Evolutionary conservation across 2,329 filamentous ascomycete genomes (phyloP), one percentile per base, ranked within the genome.

Genomic region (Alternaria sp.): DNA sequence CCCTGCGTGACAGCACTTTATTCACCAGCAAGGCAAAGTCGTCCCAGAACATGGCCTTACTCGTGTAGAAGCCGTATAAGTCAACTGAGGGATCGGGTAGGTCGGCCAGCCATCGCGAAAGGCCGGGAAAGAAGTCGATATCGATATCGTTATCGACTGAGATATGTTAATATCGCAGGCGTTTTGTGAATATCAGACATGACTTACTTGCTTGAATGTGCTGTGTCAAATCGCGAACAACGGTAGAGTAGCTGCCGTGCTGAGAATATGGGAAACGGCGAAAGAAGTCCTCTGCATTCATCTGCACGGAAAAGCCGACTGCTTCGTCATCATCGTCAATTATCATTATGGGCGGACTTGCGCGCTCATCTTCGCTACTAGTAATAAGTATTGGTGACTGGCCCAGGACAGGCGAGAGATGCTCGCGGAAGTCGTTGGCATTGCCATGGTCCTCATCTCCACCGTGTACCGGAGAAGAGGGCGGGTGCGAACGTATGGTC

Each of bases 321-420:
- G 44, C 23, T n/a, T 62, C 65, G 21, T 69, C 73, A 23, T 78
- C 74, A 4, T 73, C 71, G 40, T 77, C 70, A 23, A 81, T 70
- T 41, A 77, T 70, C 59, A 81, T 73, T 34, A 79, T 71, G 48
- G 73, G 76, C 26, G 74, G 72, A 51, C 74, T 75, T n/a, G 33
- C 54, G 21, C 50, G 31, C 17, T 62, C 60, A 26, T 67, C 65
- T 10, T 59, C 59, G 17, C 67, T 62, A 36, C 53, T 63, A 37
- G 60, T 46, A 33, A 72, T 52, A 46, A 69, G 51, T n/a, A 60
- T 42, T 4, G 64, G 61, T 39, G 65, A 61, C 31, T 57, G 41
- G 17, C 53, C 54, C 13, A 59, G 55, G 51, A 31, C 51, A 7
- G 66, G 57, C 1, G 54, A 28, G 3, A 62, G 42, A 10, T 62